Base-by-base conservation (phyloP, 768 basidiomycete species). In the Boletus reticuloceps region DNA sequence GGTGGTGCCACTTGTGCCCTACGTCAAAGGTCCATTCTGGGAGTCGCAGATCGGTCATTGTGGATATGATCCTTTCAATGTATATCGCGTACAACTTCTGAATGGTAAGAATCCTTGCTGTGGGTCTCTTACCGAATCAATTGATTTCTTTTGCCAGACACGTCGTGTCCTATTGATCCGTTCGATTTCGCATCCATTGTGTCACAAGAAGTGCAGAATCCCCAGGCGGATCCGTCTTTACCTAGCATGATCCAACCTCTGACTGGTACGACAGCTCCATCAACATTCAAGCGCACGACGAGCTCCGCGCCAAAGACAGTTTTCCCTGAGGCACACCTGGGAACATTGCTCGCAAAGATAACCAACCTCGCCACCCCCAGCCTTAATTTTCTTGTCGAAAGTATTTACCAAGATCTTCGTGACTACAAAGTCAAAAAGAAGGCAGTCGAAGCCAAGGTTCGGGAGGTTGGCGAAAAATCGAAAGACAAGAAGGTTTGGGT, bases 11-110 rank as follows among this genome's bases (percentile, higher is more conserved):
- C 79, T 98, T 14, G 81, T 92, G 5, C 88, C 93, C 16, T 91
- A 87, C 60, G 76, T 79, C 19, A 92, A 86, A 68, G 94, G 94
- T 4, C 93, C 94, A 29, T 80, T 80, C 54, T 94, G 88, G 85
- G 94, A 96, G 69, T 69, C 76, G 1, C 69, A 68, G 12, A 75
- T 95, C 55, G 89, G 89, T 3, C 72, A 79, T 19, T 86, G 86
- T 64, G 77, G 81, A 41, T 83, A 85, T 56, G 84, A 86, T 43
- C 80, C 86, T 7, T 88, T 96, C 69, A 82, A 82, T 29, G 74
- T 78, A 25, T 94, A 92, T 64, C 78, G 82, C 45, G 86, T 96
- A 59, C 88, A 88, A 61, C 71, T 94, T 11, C 80, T 98, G 65
- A 96, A 97, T 65, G 92, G 95, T 90, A 66, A 57, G 79, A 60